A percentile compares a stretch with the other conserved stretches of the same genome.
Evolutionary conservation across 108 stramenopile species (phyloP).

Genomic region (Cyclotella sp.): DNA sequence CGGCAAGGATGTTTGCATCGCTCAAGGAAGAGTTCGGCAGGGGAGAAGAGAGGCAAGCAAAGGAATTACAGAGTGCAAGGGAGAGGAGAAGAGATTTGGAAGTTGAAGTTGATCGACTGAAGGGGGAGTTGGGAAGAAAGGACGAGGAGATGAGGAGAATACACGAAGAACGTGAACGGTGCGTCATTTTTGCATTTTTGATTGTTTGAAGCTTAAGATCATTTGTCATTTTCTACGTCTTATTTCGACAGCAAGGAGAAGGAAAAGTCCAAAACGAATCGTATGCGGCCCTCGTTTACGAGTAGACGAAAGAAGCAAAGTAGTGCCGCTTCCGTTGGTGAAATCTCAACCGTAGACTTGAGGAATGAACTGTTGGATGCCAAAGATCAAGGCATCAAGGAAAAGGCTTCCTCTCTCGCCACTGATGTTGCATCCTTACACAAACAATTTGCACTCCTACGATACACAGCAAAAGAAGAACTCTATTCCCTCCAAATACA

Average conservation of each 20-base stretch:
- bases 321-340: not conserved
- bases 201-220: not conserved
- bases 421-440: conserved; percentile 15
- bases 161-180: conserved; percentile 37
- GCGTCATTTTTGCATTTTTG: not conserved
- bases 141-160: conserved; percentile 29
- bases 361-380: not conserved
- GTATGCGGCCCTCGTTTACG: conserved; percentile 33
- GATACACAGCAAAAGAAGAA: conserved; percentile 56
- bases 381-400: conserved; percentile 8
- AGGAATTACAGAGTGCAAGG: conserved; percentile 37
- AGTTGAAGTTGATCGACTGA: conserved; percentile 54
- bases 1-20: conserved; percentile 44
- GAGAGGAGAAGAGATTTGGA: conserved; percentile 60
- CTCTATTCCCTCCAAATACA: conserved; percentile 40
- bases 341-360: not conserved
- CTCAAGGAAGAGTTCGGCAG: conserved; percentile 48
- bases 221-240: not conserved
- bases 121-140: conserved; percentile 35
- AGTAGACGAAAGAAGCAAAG: conserved; percentile 6
- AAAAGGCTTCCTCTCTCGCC: not conserved
- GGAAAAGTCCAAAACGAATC: conserved; percentile 36
- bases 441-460: conserved; percentile 58
- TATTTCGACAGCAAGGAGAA: conserved; percentile 33
- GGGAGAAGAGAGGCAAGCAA: conserved; percentile 44